Conservation (phyloP, 2,329 filamentous ascomycete genomes). For the Arthroderma uncinatum region DNA sequence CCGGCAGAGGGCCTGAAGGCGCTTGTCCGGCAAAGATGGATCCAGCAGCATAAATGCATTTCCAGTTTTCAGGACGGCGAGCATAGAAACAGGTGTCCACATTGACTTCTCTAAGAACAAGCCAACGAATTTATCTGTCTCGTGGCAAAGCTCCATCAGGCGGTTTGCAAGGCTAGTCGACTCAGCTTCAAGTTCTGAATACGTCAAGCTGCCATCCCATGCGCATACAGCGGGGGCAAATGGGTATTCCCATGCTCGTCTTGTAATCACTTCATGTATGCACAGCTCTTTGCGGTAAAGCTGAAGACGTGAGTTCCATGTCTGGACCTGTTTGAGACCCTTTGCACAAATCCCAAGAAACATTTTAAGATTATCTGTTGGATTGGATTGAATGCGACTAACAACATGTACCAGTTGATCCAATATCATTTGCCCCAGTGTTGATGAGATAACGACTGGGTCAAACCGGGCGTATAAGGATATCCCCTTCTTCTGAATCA, state of each 20-base stretch:
- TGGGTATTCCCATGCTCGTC: slow-evolving; percentile 16
- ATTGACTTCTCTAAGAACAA: slow-evolving; percentile 15
- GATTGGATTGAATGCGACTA: too few species aligned
- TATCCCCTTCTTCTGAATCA: too few species aligned
- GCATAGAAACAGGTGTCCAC: slow-evolving; percentile 13
- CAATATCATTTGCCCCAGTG: too few species aligned
- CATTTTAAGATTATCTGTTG: too few species aligned
- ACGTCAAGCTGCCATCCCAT: slow-evolving; percentile 18
- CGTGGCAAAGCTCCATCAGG: slow-evolving; percentile 8
- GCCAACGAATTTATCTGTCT: slow-evolving; percentile 8
- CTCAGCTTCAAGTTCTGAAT: slow-evolving; percentile 15
- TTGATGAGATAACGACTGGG: too few species aligned
- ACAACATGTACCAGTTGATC: too few species aligned
- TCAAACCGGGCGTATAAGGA: too few species aligned
- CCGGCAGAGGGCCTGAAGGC: slow-evolving; percentile 11
- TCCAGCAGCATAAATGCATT: slow-evolving; percentile 18
- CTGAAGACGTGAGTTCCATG: slow-evolving; percentile 28
- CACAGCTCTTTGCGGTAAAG: slow-evolving; percentile 18
- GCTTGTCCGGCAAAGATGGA: slow-evolving; percentile 13
- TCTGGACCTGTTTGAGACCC: slow-evolving; percentile 22
- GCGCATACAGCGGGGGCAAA: slow-evolving; percentile 17
- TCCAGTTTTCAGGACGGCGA: slow-evolving; percentile 15
- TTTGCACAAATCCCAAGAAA: not conserved
- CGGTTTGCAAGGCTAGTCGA: slow-evolving; percentile 14
- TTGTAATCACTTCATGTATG: slow-evolving; percentile 21